Evolutionary conservation across 768 basidiomycete species (phyloP), one percentile per base, ranked within the genome.

Genomic region (Boletus rubescentipes): DNA sequence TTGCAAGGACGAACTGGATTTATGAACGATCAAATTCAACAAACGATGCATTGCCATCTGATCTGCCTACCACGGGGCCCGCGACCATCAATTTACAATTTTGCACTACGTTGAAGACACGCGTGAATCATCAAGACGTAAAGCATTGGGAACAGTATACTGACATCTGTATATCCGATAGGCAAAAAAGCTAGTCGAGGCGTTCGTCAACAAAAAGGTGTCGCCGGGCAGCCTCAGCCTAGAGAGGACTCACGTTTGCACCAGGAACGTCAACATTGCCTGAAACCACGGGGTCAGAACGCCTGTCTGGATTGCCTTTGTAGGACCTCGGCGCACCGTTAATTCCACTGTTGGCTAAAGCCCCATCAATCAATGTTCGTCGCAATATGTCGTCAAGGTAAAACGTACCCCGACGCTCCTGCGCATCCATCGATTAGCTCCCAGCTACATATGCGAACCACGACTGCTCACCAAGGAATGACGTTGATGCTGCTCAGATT

Each of bases 191-290:
- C 65, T 67, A n/a, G 36, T 34, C 26, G 14, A 37, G 7, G 23
- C 10, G 9, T 26, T 12, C 9, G 11, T 61, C 26, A 59, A 34
- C 18, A 29, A 23, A 36, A 16, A 36, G 1, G 4, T 11, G 39
- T 6, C 18, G n/a, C 3, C 5, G 0, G 15, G 7, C 7, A 21
- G 12, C 23, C 4, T 9, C 7, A 21, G 12, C 23, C 4, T 0
- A 5, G 8, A 2, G 2, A 31, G 15, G 12, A 31, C 55, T 46
- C 15, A 52, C 65, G 58, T 58, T 61, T 67, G 65, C 15, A 55
- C 59, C 8, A 68, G 36, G 26, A 67, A 67, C n/a, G 64, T 66
- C 18, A 66, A 31, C 53, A 55, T 59, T 18, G 65, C 65, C 65
- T 68, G n/a, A 16, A 35, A 2, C 5, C 16, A 18, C 4, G 6